A percentile compares a stretch with the other conserved stretches of the same genome.
phyloP scores from a whole-genome alignment of 129 eudicot genomes.

The Arctium minus region DNA sequence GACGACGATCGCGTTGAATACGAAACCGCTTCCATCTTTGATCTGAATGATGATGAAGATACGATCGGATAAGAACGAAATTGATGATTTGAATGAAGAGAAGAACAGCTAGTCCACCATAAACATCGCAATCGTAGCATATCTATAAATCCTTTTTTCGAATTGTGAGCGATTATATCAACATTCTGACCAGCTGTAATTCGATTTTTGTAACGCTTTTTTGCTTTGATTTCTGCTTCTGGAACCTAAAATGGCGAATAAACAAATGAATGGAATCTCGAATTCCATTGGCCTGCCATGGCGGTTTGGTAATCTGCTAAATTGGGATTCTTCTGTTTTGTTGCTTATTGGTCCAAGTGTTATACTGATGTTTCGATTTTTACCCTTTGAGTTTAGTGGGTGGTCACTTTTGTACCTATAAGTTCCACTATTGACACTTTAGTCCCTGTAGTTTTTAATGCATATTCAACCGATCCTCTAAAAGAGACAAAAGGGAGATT shows the following conservation, averaged over 20 bases:
- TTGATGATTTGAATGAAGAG: conserved; percentile 14
- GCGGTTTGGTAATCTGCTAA: conserved; percentile 19
- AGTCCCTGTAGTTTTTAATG: background rate
- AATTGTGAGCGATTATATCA: conserved; percentile 18
- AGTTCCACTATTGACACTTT: background rate
- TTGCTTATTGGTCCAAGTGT: conserved; percentile 24
- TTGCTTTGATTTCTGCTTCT: background rate
- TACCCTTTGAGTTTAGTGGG: background rate
- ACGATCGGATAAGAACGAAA: conserved; percentile 2
- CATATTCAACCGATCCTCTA: too few relatives aligned
- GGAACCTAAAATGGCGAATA: background rate
- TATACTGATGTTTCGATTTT: background rate
- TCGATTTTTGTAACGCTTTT: background rate
- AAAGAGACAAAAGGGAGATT: too few relatives aligned
- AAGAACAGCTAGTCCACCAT: conserved; percentile 5
- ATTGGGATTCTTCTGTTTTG: background rate
- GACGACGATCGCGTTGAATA: conserved; percentile 50
- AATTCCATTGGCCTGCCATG: conserved; percentile 13
- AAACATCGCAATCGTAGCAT: conserved; percentile 54
- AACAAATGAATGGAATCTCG: conserved; percentile 2
- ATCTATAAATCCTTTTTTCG: background rate
- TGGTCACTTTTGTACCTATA: background rate
- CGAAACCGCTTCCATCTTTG: conserved; percentile 54
- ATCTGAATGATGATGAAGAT: conserved; percentile 28
- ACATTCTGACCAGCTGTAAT: conserved; percentile 16